phyloP scores from a whole-genome alignment of 345 rosid genomes.

The Sonneratia caseolaris region DNA sequence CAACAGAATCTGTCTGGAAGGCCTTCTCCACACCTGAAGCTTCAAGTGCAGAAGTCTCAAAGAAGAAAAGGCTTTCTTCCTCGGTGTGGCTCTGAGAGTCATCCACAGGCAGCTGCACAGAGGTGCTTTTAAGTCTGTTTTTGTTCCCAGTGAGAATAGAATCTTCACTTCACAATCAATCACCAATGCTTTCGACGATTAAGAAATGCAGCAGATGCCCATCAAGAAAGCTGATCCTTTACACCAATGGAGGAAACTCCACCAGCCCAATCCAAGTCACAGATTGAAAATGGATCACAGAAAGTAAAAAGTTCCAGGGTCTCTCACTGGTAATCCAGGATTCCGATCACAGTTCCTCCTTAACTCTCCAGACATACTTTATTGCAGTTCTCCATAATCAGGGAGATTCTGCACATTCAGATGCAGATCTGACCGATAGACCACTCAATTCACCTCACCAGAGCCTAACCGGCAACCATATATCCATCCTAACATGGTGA shows the following conservation, averaged over 20 bases:
- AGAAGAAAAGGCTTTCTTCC: constrained; percentile 83
- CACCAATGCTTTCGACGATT: too few species aligned
- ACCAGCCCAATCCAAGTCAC: too few species aligned
- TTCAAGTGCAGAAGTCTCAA: constrained; percentile 86
- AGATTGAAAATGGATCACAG: too few species aligned
- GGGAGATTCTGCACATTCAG: background rate
- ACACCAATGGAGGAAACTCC: too few species aligned
- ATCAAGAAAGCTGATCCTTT: constrained; percentile 29
- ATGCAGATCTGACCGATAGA: background rate
- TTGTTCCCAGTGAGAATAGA: constrained; percentile 79
- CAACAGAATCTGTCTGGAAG: constrained; percentile 66
- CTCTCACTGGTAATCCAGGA: too few species aligned
- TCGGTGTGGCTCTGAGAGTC: constrained; percentile 83
- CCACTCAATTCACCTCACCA: background rate
- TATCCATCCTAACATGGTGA: too few species aligned
- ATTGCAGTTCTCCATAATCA: background rate
- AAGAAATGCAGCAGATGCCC: background rate
- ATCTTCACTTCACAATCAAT: too few species aligned
- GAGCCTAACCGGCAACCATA: background rate
- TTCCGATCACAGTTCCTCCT: too few species aligned
- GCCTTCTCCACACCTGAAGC: constrained; percentile 86
- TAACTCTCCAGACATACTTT: too few species aligned
- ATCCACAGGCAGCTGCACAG: constrained; percentile 75
- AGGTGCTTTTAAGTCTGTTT: constrained; percentile 86
- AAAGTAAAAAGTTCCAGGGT: too few species aligned